Conservation (phyloP, 2,329 filamentous ascomycete species). For the Epichloe uncinata region DNA sequence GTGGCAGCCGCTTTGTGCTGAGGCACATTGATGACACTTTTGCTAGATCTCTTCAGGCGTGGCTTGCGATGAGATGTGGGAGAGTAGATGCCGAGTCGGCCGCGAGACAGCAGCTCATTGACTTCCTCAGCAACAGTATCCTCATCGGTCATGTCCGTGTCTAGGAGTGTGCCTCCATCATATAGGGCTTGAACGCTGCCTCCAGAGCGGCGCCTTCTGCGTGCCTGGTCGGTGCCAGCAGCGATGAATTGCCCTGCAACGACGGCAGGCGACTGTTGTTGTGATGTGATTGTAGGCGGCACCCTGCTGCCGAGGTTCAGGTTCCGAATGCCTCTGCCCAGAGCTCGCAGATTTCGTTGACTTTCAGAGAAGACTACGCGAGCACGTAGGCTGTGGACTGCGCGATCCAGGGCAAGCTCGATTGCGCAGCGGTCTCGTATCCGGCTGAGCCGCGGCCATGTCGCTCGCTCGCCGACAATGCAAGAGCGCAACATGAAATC, state of each 20-base stretch:
- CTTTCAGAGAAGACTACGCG: slow-evolving; percentile 56
- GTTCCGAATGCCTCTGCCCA: slow-evolving; percentile 20
- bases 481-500: slow-evolving; percentile 78
- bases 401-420: slow-evolving; percentile 68
- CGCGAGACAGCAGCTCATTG: slow-evolving; percentile 26
- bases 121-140: slow-evolving; percentile 32
- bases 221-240: slow-evolving; percentile 17
- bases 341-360: slow-evolving; percentile 43
- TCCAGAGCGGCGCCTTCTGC: slow-evolving; percentile 34
- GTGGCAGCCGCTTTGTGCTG: slow-evolving; percentile 9
- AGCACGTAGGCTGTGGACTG: slow-evolving; percentile 55
- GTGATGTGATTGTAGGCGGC: neutral
- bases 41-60: slow-evolving; percentile 28
- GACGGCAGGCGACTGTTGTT: neutral
- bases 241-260: neutral
- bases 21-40: slow-evolving; percentile 23
- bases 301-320: slow-evolving; percentile 11
- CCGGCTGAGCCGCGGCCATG: slow-evolving; percentile 79
- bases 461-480: slow-evolving; percentile 68
- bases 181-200: slow-evolving; percentile 31
- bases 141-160: slow-evolving; percentile 28
- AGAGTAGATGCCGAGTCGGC: slow-evolving; percentile 12
- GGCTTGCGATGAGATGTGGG: slow-evolving; percentile 22
- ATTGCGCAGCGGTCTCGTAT: slow-evolving; percentile 81
- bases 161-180: slow-evolving; percentile 22